These are phyloP conservation scores for Penicillium psychrosexuale DNA, from an alignment of 2,329 filamentous ascomycete genomes.

Conservation along the genomic window DNA sequence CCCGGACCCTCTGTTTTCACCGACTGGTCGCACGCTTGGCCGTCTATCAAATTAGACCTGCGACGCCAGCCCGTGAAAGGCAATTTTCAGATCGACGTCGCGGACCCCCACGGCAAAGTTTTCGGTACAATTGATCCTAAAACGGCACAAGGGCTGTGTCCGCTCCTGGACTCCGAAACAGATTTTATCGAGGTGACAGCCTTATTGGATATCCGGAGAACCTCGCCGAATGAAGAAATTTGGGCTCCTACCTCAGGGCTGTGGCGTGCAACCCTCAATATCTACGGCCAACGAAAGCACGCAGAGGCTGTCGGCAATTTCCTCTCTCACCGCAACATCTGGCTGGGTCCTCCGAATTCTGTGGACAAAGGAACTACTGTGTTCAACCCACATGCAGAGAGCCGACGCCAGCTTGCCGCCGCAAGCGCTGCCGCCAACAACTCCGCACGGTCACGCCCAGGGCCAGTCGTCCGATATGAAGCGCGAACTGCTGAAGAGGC, in stretches of 20 bases:
- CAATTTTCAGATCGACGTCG: constrained; percentile 62
- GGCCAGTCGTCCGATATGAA: constrained; percentile 34
- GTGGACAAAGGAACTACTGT: constrained; percentile 68
- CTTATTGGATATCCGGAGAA: constrained; percentile 66
- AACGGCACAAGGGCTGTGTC: constrained; percentile 65
- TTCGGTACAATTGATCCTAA: constrained; percentile 73
- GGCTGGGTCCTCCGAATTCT: constrained; percentile 63
- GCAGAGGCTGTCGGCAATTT: constrained; percentile 64
- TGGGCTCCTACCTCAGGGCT: constrained; percentile 61
- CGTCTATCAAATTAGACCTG: constrained; percentile 69
- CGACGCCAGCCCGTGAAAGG: constrained; percentile 57
- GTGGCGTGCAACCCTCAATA: constrained; percentile 66
- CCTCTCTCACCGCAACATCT: constrained; percentile 64
- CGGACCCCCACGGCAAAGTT: constrained; percentile 66
- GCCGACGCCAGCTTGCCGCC: constrained; percentile 44
- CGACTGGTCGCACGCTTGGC: constrained; percentile 59
- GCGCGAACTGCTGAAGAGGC: constrained; percentile 79
- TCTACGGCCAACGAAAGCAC: constrained; percentile 72
- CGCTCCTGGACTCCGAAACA: constrained; percentile 66
- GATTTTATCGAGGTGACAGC: constrained; percentile 68
- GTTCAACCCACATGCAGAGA: constrained; percentile 69
- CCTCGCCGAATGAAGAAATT: constrained; percentile 59
- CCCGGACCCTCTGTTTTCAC: constrained; percentile 58
- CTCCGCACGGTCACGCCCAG: constrained; percentile 20
- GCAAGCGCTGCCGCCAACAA: constrained; percentile 18